Percentiles rank a stretch among this genome's conserved stretches.
Conservation (phyloP, 1,284 basidiomycete genomes). For the Exobasidium cylindrosporum region DNA sequence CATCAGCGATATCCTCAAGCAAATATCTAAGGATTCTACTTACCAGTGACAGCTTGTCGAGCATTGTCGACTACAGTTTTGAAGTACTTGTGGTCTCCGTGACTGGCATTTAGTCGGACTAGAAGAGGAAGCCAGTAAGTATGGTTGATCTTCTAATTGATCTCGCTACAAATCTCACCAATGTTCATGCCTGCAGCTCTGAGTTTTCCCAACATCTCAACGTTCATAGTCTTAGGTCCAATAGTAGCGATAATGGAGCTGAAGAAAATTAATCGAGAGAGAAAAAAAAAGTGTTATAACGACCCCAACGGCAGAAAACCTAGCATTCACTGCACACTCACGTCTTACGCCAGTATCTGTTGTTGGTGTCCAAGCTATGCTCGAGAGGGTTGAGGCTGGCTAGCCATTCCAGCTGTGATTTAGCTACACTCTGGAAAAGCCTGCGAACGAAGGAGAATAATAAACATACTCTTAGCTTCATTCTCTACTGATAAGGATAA, state of each 20-base stretch:
- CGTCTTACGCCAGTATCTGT: conserved; percentile 54
- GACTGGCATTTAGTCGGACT: conserved; percentile 54
- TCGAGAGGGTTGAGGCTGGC: conserved; percentile 54
- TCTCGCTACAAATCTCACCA: conserved; percentile 19
- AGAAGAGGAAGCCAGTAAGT: conserved; percentile 3
- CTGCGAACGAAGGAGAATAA: background rate
- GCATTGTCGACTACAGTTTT: conserved; percentile 52
- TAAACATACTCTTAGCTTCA: background rate
- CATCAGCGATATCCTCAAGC: background rate
- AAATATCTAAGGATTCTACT: background rate
- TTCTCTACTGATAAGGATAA: background rate
- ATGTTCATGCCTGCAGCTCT: conserved; percentile 55
- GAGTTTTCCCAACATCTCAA: conserved; percentile 49
- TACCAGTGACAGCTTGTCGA: conserved; percentile 36
- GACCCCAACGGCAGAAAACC: too few relatives aligned
- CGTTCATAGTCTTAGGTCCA: conserved; percentile 53
- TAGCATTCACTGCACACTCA: too few relatives aligned
- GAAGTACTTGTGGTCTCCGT: conserved; percentile 54
- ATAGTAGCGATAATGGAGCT: conserved; percentile 54
- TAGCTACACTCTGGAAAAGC: conserved; percentile 9
- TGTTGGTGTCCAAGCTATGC: conserved; percentile 36
- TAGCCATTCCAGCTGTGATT: conserved; percentile 52
- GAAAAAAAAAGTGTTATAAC: too few relatives aligned
- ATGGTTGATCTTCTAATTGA: background rate
- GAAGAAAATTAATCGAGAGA: background rate